A percentile compares a stretch with the other conserved stretches of the same genome.
These are phyloP conservation scores for Wickerhamomyces tratensis DNA, from an alignment of 805 yeast genomes.

Conservation along the genomic window DNA sequence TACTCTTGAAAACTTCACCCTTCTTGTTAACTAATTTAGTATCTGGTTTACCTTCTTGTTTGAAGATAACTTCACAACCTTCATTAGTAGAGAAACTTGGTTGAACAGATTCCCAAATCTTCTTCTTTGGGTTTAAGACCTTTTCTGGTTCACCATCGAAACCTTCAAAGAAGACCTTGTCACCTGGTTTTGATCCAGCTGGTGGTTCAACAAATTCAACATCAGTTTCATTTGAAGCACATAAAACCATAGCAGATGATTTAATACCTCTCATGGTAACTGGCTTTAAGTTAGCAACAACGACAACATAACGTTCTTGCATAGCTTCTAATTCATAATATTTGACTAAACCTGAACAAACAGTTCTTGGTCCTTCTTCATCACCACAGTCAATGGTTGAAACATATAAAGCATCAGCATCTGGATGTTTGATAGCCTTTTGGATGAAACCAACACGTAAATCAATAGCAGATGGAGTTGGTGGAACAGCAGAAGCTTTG, in stretches of 20 bases:
- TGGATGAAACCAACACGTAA: conserved; percentile 94
- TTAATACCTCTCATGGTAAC: conserved; percentile 97
- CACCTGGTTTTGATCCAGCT: conserved; percentile 87
- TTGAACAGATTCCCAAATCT: conserved; percentile 93
- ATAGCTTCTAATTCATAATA: conserved; percentile 84
- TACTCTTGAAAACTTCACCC: conserved; percentile 71
- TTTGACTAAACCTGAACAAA: conserved; percentile 93
- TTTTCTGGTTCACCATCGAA: conserved; percentile 84
- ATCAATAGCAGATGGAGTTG: conserved; percentile 80
- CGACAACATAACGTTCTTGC: conserved; percentile 89
- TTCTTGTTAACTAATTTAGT: conserved; percentile 66
- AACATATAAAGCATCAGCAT: conserved; percentile 93
- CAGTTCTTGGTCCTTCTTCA: conserved; percentile 94
- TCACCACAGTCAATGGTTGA: conserved; percentile 97
- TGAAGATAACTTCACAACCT: conserved; percentile 67
- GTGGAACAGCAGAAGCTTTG: conserved; percentile 48
- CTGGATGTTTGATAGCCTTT: conserved; percentile 95
- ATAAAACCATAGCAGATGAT: conserved; percentile 93
- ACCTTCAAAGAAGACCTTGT: conserved; percentile 90
- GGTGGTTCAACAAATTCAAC: conserved; percentile 97
- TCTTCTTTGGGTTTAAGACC: conserved; percentile 95
- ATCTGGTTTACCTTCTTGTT: conserved; percentile 61
- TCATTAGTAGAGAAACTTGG: conserved; percentile 82
- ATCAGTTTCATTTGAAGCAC: conserved; percentile 66
- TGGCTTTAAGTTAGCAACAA: conserved; percentile 94